Conservation (phyloP, 495 filamentous ascomycete genomes). For the Tuber melanosporum region DNA sequence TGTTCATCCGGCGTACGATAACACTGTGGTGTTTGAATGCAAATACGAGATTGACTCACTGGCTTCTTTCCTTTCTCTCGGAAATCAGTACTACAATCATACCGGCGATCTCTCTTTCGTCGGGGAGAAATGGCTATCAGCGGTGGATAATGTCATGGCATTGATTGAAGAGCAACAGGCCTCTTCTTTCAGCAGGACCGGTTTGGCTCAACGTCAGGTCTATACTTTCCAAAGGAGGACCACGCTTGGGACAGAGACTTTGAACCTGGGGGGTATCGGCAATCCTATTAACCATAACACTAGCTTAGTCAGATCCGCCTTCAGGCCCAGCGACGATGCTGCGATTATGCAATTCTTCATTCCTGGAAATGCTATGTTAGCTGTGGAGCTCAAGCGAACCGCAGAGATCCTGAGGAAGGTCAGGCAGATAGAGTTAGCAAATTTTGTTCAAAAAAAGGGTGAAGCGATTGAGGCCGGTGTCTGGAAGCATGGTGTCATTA, state of each 20-base stretch:
- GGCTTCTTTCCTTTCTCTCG: constrained; percentile 79
- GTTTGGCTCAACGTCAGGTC: constrained; percentile 54
- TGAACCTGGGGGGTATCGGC: constrained; percentile 72
- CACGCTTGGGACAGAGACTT: constrained; percentile 78
- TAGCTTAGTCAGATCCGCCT: constrained; percentile 81
- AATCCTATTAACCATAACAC: constrained; percentile 85
- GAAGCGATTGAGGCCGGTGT: constrained; percentile 67
- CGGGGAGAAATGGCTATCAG: constrained; percentile 69
- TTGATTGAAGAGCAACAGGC: constrained; percentile 72
- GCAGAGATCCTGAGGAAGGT: constrained; percentile 61
- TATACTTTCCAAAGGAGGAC: constrained; percentile 85
- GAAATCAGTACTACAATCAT: constrained; percentile 75
- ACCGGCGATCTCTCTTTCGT: constrained; percentile 73
- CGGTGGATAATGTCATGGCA: constrained; percentile 63
- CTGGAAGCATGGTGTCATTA: constrained; percentile 83
- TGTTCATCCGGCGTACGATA: constrained; percentile 83
- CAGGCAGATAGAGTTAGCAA: constrained; percentile 49
- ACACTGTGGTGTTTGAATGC: constrained; percentile 84
- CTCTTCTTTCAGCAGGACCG: constrained; percentile 67
- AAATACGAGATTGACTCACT: constrained; percentile 98
- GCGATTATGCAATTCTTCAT: constrained; percentile 94
- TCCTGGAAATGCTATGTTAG: constrained; percentile 92
- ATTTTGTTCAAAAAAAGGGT: constrained; percentile 56
- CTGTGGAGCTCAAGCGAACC: constrained; percentile 75
- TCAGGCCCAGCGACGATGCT: constrained; percentile 96